These are phyloP conservation scores for Tricharina praecox DNA, from an alignment of 495 filamentous ascomycete species.

Conservation along the genomic window DNA sequence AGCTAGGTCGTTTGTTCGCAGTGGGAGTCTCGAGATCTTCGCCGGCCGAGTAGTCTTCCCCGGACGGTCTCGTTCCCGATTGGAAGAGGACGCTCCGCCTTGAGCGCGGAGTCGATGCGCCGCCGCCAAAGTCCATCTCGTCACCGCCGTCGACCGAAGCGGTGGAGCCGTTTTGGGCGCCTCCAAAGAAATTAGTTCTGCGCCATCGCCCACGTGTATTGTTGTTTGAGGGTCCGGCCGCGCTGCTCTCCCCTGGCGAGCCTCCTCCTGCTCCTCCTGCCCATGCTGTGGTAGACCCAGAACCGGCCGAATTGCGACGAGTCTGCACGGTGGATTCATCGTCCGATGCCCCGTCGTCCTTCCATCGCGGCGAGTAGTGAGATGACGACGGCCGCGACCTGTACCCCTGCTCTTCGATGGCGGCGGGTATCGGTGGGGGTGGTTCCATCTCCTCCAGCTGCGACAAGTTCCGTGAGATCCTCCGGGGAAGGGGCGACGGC, in stretches of 20 bases:
- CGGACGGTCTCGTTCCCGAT: conserved; percentile 10
- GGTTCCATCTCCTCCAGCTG: conserved; percentile 24
- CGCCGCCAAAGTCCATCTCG: conserved; percentile 13
- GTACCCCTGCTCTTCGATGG: conserved; percentile 15
- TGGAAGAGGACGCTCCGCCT: conserved; percentile 13
- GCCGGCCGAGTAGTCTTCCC: conserved; percentile 18
- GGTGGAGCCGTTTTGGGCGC: conserved; percentile 10
- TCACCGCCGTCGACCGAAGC: conserved; percentile 18
- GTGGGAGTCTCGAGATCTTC: conserved; percentile 23
- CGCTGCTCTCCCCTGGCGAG: conserved; percentile 18
- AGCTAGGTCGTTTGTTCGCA: conserved; percentile 14
- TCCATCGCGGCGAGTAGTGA: conserved; percentile 19
- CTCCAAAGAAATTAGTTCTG: conserved; percentile 13
- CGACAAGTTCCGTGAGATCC: conserved; percentile 1
- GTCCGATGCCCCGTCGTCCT: conserved; percentile 11
- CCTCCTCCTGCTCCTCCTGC: conserved; percentile 16
- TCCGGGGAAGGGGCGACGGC: neutral
- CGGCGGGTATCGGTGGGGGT: conserved; percentile 21
- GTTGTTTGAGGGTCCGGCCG: conserved; percentile 16
- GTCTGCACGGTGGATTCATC: conserved; percentile 8
- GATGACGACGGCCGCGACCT: conserved; percentile 19
- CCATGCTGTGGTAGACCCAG: conserved; percentile 23
- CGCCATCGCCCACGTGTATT: conserved; percentile 12
- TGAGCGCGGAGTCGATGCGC: conserved; percentile 10
- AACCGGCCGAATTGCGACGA: conserved; percentile 16